Base-by-base conservation (phyloP, 495 filamentous ascomycete genomes). In the Lophiotrema nucula region DNA sequence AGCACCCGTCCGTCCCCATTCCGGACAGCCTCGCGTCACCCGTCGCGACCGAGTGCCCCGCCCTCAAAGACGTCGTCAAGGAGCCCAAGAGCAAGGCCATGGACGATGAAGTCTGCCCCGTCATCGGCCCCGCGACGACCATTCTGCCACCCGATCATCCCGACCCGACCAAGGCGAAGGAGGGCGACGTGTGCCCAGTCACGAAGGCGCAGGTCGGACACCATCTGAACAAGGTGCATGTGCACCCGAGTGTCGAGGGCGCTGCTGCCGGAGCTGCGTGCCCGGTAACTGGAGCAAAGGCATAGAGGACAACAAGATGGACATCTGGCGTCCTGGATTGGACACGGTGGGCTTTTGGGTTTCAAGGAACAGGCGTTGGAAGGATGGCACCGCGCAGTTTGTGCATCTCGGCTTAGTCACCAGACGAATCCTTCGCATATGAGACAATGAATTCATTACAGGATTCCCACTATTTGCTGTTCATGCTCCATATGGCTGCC, bases 21-120 rank as follows among this genome's bases (percentile, higher is more conserved):
- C 39, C 10, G 46, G 46, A 26, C 16, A 38, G 22, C 21, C 4
- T 11, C 10, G 22, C 44, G 44, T 28, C 44, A 4, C 53, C 46
- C 21, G 23, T 18, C 23, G 60, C 60, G 12, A 53, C 53, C 15
- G 46, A 43, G 16, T 63, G 60, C 35, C 60, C 60, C 12, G 60
- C 28, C 10, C 25, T 63, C 11, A 52, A 63, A 28, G 42, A 46
- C 22, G 53, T 53, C 4, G 53, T 63, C n/a, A 23, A 42, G 15
- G 16, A 58, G 39, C 60, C 53, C 1, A 58, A 63, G 47, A 47
- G 38, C 39, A 13, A 58, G 31, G 53, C 37, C 41, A 63, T 63
- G 60, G 60, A 63, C 48, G 60, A 63, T 26, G 47, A 63, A 12
- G 42, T 63, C 0, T 63, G 60, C 43, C 60, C 60, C n/a, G 60